Evolutionary conservation across 2,329 filamentous ascomycete species (phyloP).

Genomic region (Chaetomium sp.): DNA sequence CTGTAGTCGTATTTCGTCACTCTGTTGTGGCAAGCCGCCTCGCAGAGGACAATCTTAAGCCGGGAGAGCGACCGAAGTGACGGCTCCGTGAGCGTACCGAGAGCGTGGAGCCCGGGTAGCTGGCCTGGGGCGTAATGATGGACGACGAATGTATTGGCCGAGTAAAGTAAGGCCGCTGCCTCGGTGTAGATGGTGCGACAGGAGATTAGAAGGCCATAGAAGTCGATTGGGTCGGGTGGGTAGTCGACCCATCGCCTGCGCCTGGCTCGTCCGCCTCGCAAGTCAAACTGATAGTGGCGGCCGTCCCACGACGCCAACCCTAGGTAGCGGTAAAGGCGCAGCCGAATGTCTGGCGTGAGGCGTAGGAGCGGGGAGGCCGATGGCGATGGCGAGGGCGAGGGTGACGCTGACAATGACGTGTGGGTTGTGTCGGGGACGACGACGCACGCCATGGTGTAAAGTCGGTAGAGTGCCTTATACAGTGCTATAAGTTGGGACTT

Average conservation of each 20-base stretch:
- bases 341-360: background rate
- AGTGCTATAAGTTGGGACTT: conserved; percentile 1
- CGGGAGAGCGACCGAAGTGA: conserved; percentile 3
- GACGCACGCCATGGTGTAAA: background rate
- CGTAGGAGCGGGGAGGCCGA: background rate
- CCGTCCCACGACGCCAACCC: background rate
- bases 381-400: background rate
- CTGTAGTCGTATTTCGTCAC: background rate
- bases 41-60: conserved; percentile 13
- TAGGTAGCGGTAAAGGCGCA: background rate
- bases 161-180: conserved; percentile 11
- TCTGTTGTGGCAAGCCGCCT: conserved; percentile 7
- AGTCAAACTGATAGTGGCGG: background rate
- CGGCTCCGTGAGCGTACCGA: conserved; percentile 2
- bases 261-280: background rate
- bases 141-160: conserved; percentile 12
- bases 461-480: background rate
- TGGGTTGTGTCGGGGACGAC: background rate
- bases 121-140: background rate
- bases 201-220: conserved; percentile 13
- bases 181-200: conserved; percentile 12
- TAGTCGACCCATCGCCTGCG: too few species aligned
- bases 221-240: background rate
- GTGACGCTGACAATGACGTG: too few species aligned
- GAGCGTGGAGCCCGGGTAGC: background rate